Evolutionary conservation across 2,329 filamentous ascomycete genomes (phyloP), one percentile per base, ranked within the genome.

Genomic region (Beauveria bassiana): DNA sequence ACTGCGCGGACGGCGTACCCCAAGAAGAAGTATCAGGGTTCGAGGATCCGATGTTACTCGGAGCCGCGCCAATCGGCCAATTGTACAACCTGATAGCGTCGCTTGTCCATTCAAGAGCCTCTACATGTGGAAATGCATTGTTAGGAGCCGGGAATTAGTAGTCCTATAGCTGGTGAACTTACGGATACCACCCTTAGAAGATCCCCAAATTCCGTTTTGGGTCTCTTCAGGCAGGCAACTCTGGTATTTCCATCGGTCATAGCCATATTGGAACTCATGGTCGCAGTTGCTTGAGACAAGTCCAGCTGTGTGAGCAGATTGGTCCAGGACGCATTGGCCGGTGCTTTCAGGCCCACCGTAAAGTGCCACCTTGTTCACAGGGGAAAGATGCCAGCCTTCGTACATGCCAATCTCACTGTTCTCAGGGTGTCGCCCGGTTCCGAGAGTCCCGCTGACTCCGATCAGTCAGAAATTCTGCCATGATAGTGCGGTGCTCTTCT

Each of bases 351-450:
- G n/a, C n/a, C n/a, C n/a, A n/a, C n/a, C n/a, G n/a, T n/a, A n/a
- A n/a, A n/a, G n/a, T n/a, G n/a, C 80, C 71, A 87, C 78, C 52
- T 74, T 72, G 71, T 87, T 84, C 46, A 71, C 71, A 2, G 71
- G 66, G 24, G 80, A 76, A 46, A 75, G 68, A 70, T 87, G 86
- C 68, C 85, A 84, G 54, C 81, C 81, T 73, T 88, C 86, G 64
- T 86, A 83, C 62, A 88, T 82, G 67, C 87, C 84, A 63, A 88
- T 79, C 71, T 87, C 85, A 7, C 49, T 55, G 9, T 47, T n/a
- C n/a, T n/a, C 54, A 3, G 85, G 86, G 84, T 85, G 87, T 63
- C 78, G 2, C 18, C 58, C 71, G 40, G 69, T 67, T 18, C 78
- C 78, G 45, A 73, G 74, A 62, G 78, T 74, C 78, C 78, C 80